phyloP scores from a whole-genome alignment of 2,329 filamentous ascomycete species.

The Cryphonectria radicalis region DNA sequence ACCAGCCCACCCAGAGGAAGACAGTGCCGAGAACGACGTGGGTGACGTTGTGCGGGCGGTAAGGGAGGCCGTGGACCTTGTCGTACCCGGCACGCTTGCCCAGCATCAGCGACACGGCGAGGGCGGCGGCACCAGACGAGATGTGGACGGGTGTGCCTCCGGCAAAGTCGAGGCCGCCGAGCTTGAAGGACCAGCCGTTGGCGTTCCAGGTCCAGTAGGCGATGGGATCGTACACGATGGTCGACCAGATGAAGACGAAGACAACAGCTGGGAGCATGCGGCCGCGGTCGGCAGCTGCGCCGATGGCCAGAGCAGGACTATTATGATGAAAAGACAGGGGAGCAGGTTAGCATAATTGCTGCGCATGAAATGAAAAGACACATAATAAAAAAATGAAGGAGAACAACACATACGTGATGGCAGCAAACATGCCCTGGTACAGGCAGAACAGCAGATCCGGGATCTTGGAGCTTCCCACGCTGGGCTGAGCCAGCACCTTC shows the following conservation, averaged over 20 bases:
- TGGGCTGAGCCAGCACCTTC: conserved; percentile 76
- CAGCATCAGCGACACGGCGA: conserved; percentile 75
- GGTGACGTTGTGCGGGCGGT: conserved; percentile 75
- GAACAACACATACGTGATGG: conserved; percentile 71
- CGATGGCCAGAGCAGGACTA: conserved; percentile 61
- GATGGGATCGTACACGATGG: conserved; percentile 73
- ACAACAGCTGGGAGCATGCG: conserved; percentile 64
- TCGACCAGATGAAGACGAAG: conserved; percentile 74
- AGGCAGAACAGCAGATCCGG: conserved; percentile 85
- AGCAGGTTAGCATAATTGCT: background rate
- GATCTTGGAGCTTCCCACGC: conserved; percentile 70
- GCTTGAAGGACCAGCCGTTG: conserved; percentile 71
- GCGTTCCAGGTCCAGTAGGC: conserved; percentile 81
- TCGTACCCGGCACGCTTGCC: conserved; percentile 69
- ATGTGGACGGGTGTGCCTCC: conserved; percentile 79
- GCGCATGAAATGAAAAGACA: no score
- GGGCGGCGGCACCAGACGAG: conserved; percentile 70
- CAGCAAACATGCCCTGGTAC: conserved; percentile 88
- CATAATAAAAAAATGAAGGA: no score
- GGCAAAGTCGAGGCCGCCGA: conserved; percentile 75
- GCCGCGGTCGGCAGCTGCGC: conserved; percentile 64
- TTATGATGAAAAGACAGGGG: background rate
- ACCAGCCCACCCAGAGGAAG: conserved; percentile 92
- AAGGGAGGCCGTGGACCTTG: conserved; percentile 64
- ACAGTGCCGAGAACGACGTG: conserved; percentile 75